Conservation (phyloP, 2,329 filamentous ascomycete species). For the Epichloe gansuensis region DNA sequence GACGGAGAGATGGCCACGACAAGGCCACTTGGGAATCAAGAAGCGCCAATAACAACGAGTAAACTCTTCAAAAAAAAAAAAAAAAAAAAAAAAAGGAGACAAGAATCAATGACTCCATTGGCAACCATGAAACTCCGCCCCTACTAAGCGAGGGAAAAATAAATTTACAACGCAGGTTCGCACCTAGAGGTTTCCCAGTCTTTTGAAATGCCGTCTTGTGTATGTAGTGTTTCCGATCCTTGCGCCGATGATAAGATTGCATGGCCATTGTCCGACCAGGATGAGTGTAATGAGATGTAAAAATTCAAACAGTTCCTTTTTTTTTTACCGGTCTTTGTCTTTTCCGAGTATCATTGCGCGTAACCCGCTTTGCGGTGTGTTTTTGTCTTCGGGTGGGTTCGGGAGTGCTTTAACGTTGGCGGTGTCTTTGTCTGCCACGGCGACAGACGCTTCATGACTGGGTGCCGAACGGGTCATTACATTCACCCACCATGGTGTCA, state of each 20-base stretch:
- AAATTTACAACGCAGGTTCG: constrained; percentile 11
- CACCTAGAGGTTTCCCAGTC: constrained; percentile 13
- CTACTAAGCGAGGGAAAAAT: not conserved
- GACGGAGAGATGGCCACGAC: too few species aligned
- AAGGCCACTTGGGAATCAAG: too few species aligned
- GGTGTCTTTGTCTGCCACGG: too few species aligned
- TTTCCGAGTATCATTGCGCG: not conserved
- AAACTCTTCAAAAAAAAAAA: not conserved
- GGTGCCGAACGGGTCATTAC: too few species aligned
- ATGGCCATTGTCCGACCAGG: not conserved
- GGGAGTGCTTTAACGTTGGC: too few species aligned
- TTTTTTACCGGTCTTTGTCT: not conserved
- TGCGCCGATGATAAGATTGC: constrained; percentile 1
- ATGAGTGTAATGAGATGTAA: not conserved
- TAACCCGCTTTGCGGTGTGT: too few species aligned
- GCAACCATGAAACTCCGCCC: too few species aligned
- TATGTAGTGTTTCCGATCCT: constrained; percentile 10
- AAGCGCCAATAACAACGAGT: too few species aligned
- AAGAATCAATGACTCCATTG: not conserved
- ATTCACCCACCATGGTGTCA: too few species aligned
- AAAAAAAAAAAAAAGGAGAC: not conserved
- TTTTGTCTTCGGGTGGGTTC: too few species aligned
- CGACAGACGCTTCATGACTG: too few species aligned
- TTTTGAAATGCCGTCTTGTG: constrained; percentile 11
- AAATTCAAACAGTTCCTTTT: not conserved